Conservation (phyloP, 2,329 filamentous ascomycete genomes). For the Neodidymelliopsis sp. region DNA sequence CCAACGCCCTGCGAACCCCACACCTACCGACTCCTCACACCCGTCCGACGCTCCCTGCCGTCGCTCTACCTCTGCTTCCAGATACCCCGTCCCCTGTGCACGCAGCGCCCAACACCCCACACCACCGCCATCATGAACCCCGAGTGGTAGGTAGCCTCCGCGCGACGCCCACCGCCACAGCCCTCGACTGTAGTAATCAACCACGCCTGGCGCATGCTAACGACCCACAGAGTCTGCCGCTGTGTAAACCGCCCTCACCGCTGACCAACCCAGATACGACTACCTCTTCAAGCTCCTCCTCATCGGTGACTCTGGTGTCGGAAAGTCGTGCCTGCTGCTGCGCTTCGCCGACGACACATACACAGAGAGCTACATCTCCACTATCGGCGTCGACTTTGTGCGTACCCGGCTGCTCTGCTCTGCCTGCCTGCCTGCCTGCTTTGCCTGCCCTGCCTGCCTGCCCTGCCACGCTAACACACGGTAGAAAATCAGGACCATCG, state of each 20-base stretch:
- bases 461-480: constrained; percentile 34
- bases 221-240: constrained; percentile 35
- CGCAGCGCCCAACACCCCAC: constrained; percentile 23
- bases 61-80: constrained; percentile 17
- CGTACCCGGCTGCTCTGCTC: constrained; percentile 35
- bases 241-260: constrained; percentile 16
- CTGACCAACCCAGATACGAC: constrained; percentile 80
- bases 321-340: constrained; percentile 98
- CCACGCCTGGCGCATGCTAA: constrained; percentile 33
- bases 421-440: constrained; percentile 38
- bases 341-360: constrained; percentile 93
- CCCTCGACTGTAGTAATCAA: constrained; percentile 18
- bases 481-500: constrained; percentile 99
- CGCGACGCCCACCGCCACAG: constrained; percentile 42
- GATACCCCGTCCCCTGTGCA: constrained; percentile 20
- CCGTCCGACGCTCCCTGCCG: too few relatives aligned
- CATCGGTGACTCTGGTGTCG: constrained; percentile 99
- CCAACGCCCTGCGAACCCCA: constrained; percentile 36
- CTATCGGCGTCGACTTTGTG: constrained; percentile 94
- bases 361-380: constrained; percentile 99
- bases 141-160: constrained; percentile 76
- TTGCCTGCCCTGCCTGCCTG: constrained; percentile 37
- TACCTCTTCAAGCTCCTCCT: constrained; percentile 99
- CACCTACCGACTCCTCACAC: constrained; percentile 20
- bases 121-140: constrained; percentile 77